Conservation (phyloP, 805 yeast species). For the Lipomyces oligophaga region DNA sequence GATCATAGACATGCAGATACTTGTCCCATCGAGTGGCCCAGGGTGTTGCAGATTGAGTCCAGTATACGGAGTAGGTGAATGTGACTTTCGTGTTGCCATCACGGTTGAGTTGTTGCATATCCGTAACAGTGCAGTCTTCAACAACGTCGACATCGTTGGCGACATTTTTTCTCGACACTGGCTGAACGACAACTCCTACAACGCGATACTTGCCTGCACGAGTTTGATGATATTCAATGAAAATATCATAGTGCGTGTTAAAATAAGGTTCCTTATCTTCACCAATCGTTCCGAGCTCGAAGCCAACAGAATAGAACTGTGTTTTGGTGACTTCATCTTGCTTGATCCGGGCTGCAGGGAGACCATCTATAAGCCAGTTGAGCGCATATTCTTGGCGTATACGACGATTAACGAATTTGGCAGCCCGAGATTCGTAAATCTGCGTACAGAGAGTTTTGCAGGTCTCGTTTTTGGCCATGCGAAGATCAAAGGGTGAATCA, state of each 20-base stretch:
- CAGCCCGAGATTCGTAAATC: conserved; percentile 59
- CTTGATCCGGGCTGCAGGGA: conserved; percentile 73
- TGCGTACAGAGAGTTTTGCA: conserved; percentile 67
- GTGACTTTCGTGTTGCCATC: conserved; percentile 55
- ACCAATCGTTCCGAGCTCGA: conserved; percentile 70
- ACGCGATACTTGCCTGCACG: conserved; percentile 68
- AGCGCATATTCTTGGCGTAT: conserved; percentile 79
- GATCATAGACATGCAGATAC: conserved; percentile 85
- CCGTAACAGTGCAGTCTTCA: conserved; percentile 33
- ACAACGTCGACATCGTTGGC: conserved; percentile 37
- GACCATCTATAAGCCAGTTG: conserved; percentile 92
- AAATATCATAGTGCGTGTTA: conserved; percentile 75
- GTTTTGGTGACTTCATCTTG: conserved; percentile 56
- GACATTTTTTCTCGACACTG: conserved; percentile 52
- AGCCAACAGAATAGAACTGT: conserved; percentile 73
- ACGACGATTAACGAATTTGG: conserved; percentile 70
- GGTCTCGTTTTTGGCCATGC: conserved; percentile 66
- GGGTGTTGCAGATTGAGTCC: conserved; percentile 63
- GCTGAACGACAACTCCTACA: conserved; percentile 81
- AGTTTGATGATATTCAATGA: conserved; percentile 78
- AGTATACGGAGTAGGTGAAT: conserved; percentile 80
- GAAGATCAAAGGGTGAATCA: conserved; percentile 80
- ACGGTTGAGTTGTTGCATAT: conserved; percentile 37
- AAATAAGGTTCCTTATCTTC: conserved; percentile 55
- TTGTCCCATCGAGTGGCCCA: conserved; percentile 99